Base-by-base conservation (phyloP, 108 stramenopile genomes). In the Tribonema minus region DNA sequence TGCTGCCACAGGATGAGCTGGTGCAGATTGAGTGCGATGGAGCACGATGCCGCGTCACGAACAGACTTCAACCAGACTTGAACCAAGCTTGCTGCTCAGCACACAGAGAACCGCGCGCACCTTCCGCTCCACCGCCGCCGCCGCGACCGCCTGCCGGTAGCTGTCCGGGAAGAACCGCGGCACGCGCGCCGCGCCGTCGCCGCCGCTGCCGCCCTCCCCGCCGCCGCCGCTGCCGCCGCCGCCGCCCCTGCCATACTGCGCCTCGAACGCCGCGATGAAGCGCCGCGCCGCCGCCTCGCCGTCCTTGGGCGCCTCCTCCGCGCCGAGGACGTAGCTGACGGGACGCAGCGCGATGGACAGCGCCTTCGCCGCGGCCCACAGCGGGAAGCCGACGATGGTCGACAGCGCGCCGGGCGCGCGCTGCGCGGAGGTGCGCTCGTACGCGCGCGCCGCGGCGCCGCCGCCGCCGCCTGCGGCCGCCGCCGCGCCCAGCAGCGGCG, bases 121-220 rank as follows among this genome's bases (percentile, higher is more conserved):
- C n/a, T 84, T 84, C 37, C 62, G 64, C 58, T 80, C 64, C 4
- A 74, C 64, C 20, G 69, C 72, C 25, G 83, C 83, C 59, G 71
- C 81, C 25, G 67, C 27, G 23, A 84, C 83, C 27, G 83, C 83
- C 34, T 80, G 38, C 20, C 73, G 74, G 68, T 84, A 84, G 15
- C 81, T 76, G 27, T 62, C 75, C 20, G 41, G 30, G 26, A 72
- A 6, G 75, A 84, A 84, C 32, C 9, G n/a, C 25, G 82, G 82
- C 30, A 40, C 41, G 33, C 46, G 62, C 54, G 64, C 74, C 41
- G 41, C 40, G 9, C 74, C 74, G 64, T 75, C n/a, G n/a, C n/a
- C n/a, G n/a, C n/a, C n/a, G n/a, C n/a, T n/a, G n/a, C n/a, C n/a
- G n/a, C n/a, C n/a, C n/a, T n/a, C n/a, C n/a, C n/a, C n/a, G n/a